phyloP scores from a whole-genome alignment of 768 basidiomycete genomes.

The Mycena olivaceomarginata region DNA sequence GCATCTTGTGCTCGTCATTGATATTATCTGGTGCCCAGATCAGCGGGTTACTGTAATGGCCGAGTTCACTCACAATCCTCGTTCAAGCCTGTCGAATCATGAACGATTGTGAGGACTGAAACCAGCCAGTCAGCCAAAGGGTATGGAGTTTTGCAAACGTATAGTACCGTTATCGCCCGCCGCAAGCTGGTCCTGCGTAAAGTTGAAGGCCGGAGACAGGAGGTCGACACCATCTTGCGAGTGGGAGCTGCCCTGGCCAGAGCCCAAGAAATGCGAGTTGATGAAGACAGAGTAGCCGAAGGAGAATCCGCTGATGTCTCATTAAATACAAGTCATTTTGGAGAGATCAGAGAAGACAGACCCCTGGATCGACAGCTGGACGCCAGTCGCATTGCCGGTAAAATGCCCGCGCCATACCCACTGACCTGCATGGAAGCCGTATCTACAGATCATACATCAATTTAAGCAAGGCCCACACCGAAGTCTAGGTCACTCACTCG shows the following conservation, averaged over 20 bases:
- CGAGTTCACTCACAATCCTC: constrained; percentile 55
- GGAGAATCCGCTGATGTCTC: constrained; percentile 55
- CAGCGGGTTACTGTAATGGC: neutral
- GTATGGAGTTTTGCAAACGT: neutral
- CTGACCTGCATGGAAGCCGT: constrained; percentile 58
- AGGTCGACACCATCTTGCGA: constrained; percentile 58
- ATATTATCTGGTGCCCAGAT: constrained; percentile 51
- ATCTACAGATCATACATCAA: constrained; percentile 37
- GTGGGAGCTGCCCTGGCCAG: constrained; percentile 59
- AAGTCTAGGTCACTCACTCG: constrained; percentile 51
- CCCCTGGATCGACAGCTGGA: constrained; percentile 64
- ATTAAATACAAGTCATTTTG: neutral
- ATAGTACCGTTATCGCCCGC: constrained; percentile 51
- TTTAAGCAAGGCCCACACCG: neutral
- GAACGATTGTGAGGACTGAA: constrained; percentile 57
- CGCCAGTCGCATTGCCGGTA: constrained; percentile 61
- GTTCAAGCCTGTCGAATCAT: constrained; percentile 61
- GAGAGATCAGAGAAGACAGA: constrained; percentile 15
- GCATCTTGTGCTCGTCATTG: constrained; percentile 69
- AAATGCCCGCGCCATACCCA: constrained; percentile 70
- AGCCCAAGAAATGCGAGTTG: constrained; percentile 64
- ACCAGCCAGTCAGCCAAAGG: neutral
- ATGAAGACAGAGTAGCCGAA: constrained; percentile 68
- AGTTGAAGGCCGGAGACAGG: constrained; percentile 57
- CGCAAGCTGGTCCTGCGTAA: constrained; percentile 54